Evolutionary conservation across 2,329 filamentous ascomycete genomes (phyloP), one percentile per base, ranked within the genome.

Genomic region (Helminthosporium solani): DNA sequence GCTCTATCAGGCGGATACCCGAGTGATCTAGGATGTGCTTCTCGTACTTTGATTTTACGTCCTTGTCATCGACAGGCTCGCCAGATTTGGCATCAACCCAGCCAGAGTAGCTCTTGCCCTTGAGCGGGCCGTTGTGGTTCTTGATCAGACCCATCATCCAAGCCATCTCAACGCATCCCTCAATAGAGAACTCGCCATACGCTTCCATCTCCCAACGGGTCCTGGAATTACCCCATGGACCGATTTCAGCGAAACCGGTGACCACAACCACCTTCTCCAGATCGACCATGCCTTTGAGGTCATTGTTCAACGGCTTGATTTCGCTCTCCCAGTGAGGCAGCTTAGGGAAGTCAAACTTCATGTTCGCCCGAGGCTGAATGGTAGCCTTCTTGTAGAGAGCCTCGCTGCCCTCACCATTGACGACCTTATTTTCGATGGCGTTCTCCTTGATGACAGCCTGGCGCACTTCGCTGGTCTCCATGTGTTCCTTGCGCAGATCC

Each of bases 91-190:
- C 80, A 66, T 99, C 94, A 48, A 99, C 89, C 90, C 89, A 99
- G 60, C 94, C 94, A 57, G 92, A 90, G 76, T 99, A 97, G 55
- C 87, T 87, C 76, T 95, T 87, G 70, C 94, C 94, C 78, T 99
- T 99, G 70, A 99, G 83, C 25, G 86, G 85, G 15, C 94, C 94
- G 61, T 97, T 97, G 78, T 96, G 89, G 73, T 99, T 95, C 80
- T 92, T 96, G 78, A 99, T 97, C 49, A 97, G 84, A 66, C 94
- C 94, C 92, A 97, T 99, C 72, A 99, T 90, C 94, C 94, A 99
- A 25, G 94, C 91, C 94, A 99, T 99, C 74, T 99, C 94, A 50
- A 99, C 87, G 64, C 94, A 97, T 23, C 94, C 94, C 73, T 99
- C 95, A 12, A 99, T 83, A 7, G 94, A 97, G 77, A 99, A 99